Evolutionary conservation across 1,284 basidiomycete species (phyloP).

Genomic region (Ceratobasidium sp.): DNA sequence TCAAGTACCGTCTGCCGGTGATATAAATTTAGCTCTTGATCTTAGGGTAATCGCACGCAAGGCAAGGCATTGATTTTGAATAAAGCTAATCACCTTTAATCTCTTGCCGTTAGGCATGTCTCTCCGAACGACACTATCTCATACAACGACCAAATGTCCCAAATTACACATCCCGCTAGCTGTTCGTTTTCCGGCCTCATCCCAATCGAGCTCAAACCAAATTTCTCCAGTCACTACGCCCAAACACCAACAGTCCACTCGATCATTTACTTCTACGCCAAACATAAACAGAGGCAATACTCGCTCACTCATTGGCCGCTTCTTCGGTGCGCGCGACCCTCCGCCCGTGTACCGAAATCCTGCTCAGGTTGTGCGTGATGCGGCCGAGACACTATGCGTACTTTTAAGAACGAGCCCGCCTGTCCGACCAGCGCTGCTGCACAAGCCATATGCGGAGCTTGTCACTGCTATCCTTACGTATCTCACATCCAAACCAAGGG

Average conservation of each 20-base stretch:
- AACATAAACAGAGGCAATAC: background rate
- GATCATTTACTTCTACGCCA: background rate
- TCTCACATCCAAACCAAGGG: background rate
- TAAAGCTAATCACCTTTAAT: background rate
- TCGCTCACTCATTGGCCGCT: slow-evolving; percentile 20
- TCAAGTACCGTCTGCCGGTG: no score
- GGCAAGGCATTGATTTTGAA: background rate
- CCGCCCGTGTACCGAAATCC: slow-evolving; percentile 8
- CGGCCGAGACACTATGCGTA: slow-evolving; percentile 29
- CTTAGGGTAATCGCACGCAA: no score
- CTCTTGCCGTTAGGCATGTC: background rate
- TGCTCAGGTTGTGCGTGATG: slow-evolving; percentile 13
- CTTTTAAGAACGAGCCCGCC: slow-evolving; percentile 25
- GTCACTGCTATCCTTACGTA: slow-evolving; percentile 12
- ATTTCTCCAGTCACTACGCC: background rate
- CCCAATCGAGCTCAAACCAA: background rate
- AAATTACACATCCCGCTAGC: background rate
- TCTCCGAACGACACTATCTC: slow-evolving; percentile 15
- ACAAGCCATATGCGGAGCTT: slow-evolving; percentile 37
- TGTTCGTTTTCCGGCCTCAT: background rate
- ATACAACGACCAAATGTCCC: slow-evolving; percentile 7
- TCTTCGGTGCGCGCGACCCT: slow-evolving; percentile 33
- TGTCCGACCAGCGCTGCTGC: slow-evolving; percentile 23
- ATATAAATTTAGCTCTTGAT: background rate
- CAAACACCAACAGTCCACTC: background rate